Evolutionary conservation across 345 rosid genomes (phyloP).

Genomic region (Heritiera fomes): DNA sequence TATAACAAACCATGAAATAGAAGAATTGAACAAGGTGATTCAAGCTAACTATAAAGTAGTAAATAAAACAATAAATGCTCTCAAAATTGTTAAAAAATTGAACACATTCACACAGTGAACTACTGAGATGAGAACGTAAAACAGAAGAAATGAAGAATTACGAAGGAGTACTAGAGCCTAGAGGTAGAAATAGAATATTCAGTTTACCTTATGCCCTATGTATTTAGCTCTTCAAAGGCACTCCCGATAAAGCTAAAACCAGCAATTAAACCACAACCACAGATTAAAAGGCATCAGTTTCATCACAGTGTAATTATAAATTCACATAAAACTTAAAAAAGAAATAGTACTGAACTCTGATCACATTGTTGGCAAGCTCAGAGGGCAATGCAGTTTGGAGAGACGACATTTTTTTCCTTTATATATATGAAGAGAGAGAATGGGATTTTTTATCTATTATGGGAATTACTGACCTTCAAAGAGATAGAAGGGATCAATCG

Average conservation of each 20-base stretch:
- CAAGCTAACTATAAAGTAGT: not conserved
- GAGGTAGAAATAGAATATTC: no score
- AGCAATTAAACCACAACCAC: no score
- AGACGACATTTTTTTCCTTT: slow-evolving; percentile 65
- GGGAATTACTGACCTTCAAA: no score
- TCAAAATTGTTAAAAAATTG: not conserved
- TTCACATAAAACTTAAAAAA: not conserved
- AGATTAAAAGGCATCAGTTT: not conserved
- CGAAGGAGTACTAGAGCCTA: not conserved
- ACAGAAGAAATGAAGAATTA: not conserved
- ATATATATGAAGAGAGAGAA: no score
- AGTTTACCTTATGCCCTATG: no score
- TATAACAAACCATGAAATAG: not conserved
- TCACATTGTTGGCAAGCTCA: slow-evolving; percentile 83
- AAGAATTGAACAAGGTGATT: not conserved
- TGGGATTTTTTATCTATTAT: no score
- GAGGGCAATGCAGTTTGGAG: slow-evolving; percentile 86
- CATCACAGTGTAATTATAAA: not conserved
- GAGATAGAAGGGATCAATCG: no score
- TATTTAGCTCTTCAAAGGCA: no score
- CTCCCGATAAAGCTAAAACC: no score
- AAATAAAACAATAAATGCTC: not conserved
- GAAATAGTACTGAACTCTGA: slow-evolving; percentile 58
- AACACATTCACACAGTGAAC: not conserved
- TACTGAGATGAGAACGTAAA: not conserved